phyloP scores from a whole-genome alignment of 75 land plant species.

The Cupressus sempervirens region DNA sequence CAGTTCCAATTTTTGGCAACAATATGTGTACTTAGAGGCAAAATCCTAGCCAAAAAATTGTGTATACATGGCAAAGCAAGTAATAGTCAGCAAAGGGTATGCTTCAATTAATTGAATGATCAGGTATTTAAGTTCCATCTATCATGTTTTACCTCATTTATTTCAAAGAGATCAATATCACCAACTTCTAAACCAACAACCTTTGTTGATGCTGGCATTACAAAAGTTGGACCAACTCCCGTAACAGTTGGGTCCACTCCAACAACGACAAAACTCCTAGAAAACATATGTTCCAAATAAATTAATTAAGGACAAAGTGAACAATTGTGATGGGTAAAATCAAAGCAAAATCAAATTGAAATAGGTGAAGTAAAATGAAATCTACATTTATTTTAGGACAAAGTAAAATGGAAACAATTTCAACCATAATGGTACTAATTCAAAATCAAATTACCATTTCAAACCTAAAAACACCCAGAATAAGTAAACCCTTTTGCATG shows the following conservation, averaged over 20 bases:
- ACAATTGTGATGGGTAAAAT: too few species aligned
- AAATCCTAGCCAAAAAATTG: too few species aligned
- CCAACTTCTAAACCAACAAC: slow-evolving; percentile 76
- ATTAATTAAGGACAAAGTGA: too few species aligned
- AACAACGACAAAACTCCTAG: slow-evolving; percentile 92
- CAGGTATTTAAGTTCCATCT: neutral
- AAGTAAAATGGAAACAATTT: neutral
- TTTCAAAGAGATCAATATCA: slow-evolving; percentile 91
- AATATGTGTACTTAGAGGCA: too few species aligned
- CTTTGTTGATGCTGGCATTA: slow-evolving; percentile 86
- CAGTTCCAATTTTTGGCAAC: too few species aligned
- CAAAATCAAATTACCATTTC: slow-evolving; percentile 1
- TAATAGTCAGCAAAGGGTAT: too few species aligned
- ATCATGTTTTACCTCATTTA: slow-evolving; percentile 66
- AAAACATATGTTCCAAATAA: neutral
- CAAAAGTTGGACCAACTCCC: slow-evolving; percentile 97
- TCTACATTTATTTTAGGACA: too few species aligned
- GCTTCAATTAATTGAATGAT: neutral
- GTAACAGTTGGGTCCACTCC: slow-evolving; percentile 54
- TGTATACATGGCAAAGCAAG: too few species aligned
- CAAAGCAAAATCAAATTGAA: too few species aligned
- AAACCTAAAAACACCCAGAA: slow-evolving; percentile 93
- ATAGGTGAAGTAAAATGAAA: too few species aligned
- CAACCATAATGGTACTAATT: neutral
- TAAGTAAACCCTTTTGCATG: slow-evolving; percentile 64